Conservation (phyloP, 116 monocot genomes). For the Iris pallida region DNA sequence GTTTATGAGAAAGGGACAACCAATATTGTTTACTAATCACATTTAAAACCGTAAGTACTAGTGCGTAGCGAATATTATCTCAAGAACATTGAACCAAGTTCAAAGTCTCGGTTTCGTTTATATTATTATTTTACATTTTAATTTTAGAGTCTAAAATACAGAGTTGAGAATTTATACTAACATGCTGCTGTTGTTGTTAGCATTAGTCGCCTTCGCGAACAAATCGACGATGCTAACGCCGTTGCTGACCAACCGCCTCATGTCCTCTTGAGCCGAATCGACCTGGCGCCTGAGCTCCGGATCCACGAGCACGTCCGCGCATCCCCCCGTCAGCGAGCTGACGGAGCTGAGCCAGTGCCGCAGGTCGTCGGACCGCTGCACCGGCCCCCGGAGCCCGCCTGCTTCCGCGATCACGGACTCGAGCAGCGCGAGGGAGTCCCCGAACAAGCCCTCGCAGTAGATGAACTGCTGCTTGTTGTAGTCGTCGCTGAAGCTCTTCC, state of each 20-base stretch:
- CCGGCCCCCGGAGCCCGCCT: background rate
- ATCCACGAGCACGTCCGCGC: constrained; percentile 43
- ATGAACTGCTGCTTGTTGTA: constrained; percentile 34
- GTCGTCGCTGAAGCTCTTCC: constrained; percentile 1
- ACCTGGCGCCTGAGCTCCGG: constrained; percentile 39
- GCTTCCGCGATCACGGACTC: constrained; percentile 16
- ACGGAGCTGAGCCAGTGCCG: constrained; percentile 65
- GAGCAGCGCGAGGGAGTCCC: constrained; percentile 43
- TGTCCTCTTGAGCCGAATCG: constrained; percentile 24
- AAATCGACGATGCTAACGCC: constrained; percentile 56
- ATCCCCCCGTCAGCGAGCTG: constrained; percentile 50
- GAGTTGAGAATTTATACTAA: too few relatives aligned
- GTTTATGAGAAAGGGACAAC: too few relatives aligned
- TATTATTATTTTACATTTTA: too few relatives aligned
- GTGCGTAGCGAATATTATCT: too few relatives aligned
- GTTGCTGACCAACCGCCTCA: constrained; percentile 57
- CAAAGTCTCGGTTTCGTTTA: too few relatives aligned
- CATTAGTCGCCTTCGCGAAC: constrained; percentile 11
- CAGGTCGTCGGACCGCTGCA: background rate
- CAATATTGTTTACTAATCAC: too few relatives aligned
- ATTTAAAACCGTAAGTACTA: too few relatives aligned
- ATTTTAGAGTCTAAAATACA: too few relatives aligned
- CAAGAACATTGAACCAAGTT: too few relatives aligned
- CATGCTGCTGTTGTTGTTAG: constrained; percentile 8
- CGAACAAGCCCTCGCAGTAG: constrained; percentile 53